Evolutionary conservation across 345 rosid species (phyloP), one percentile per base, ranked within the genome.

Genomic region (Mangifera indica): DNA sequence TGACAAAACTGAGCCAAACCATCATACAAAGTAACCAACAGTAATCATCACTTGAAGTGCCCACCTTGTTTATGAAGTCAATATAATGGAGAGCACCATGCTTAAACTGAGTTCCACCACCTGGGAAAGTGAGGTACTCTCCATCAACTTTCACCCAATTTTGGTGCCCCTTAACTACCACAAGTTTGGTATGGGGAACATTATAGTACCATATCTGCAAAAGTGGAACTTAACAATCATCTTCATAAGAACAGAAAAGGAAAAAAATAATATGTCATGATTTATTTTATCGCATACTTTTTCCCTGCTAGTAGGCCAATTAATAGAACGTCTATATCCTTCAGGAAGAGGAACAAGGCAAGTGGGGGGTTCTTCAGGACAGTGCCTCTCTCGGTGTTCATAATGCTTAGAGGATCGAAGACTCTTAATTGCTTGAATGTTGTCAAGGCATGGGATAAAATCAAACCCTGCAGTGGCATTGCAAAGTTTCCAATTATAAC

Each of bases 21-120:
- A 62, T 22, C 46, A 49, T 26, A 24, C 20, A 71, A 61, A 60
- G 58, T 74, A 60, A 62, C 54, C 58, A 29, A 71, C 15, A 22
- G 32, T 59, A 26, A 74, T 54, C 42, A 45, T 46, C 60, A 65
- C 60, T 65, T 59, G 66, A 78, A 52, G 54, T 57, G 76, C 83
- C 67, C 64, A 92, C 99, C 97, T 92, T 88, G 81, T 89, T 87
- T 71, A 95, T 87, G 75, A 92, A 95, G 87, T 92, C 97, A 34
- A 95, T 87, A 80, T 92, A 92, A 81, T 91, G 98, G 58, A 92
- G 89, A 80, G 97, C 93, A 67, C 98, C 98, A 40, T 88, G 85
- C 84, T 83, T 90, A 82, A 95, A 95, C 74, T 95, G 98, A 78
- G 99, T 95, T 79, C 99, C 98, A 60, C 98, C 98, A 70, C 99